A percentile compares a stretch with the other conserved stretches of the same genome.
Conservation (phyloP, 2,329 filamentous ascomycete genomes). For the Lasiodiplodia sp. region DNA sequence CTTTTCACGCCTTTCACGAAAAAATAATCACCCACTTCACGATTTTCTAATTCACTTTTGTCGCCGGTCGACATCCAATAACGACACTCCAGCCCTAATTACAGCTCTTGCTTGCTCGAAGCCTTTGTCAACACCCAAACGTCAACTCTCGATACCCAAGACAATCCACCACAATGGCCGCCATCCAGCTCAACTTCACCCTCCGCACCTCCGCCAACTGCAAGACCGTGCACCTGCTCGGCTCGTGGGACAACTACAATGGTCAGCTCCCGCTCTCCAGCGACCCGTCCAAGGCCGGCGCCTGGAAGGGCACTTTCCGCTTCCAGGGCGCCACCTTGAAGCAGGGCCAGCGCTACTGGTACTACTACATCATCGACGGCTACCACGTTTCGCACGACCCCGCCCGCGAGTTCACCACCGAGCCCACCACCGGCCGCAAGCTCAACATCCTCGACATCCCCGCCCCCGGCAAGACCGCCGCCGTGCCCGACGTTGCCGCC, state of each 20-base stretch:
- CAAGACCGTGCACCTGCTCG: conserved; percentile 96
- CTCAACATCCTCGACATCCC: conserved; percentile 97
- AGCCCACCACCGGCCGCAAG: conserved; percentile 95
- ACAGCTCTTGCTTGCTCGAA: conserved; percentile 32
- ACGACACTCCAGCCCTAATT: conserved; percentile 28
- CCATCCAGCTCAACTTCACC: conserved; percentile 93
- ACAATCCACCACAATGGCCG: conserved; percentile 70
- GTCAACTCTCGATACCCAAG: conserved; percentile 30
- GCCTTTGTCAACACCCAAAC: conserved; percentile 29
- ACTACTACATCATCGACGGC: conserved; percentile 99
- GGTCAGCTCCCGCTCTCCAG: conserved; percentile 94
- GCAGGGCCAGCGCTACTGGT: conserved; percentile 96
- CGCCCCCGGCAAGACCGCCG: conserved; percentile 53
- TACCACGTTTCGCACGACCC: conserved; percentile 98
- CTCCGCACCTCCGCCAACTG: conserved; percentile 95
- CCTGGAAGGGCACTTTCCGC: conserved; percentile 96
- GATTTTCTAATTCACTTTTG: conserved; percentile 42
- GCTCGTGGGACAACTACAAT: conserved; percentile 97
- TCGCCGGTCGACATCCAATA: conserved; percentile 49
- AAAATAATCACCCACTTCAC: conserved; percentile 36
- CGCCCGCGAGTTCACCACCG: conserved; percentile 83
- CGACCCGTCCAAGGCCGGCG: conserved; percentile 86
- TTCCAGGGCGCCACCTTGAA: conserved; percentile 88
- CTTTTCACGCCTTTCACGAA: conserved; percentile 33
- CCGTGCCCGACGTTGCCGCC: conserved; percentile 52